These are phyloP conservation scores for Protomyces macrosporus DNA, from an alignment of 1,139 yeast species.

Conservation along the genomic window DNA sequence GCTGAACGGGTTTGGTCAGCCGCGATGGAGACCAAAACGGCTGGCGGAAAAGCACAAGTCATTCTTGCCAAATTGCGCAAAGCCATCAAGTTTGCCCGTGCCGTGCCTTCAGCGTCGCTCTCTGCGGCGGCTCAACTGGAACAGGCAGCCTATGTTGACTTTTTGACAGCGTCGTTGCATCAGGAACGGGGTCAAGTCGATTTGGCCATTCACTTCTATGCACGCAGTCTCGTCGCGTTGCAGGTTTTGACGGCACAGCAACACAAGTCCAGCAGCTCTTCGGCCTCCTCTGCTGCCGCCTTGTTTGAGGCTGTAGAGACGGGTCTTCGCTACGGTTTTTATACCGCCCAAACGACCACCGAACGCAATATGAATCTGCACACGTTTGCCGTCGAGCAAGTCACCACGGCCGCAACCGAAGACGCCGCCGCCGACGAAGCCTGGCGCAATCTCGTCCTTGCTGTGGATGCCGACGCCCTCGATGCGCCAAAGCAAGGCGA, in stretches of 20 bases:
- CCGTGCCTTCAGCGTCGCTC: neutral
- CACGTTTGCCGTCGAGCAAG: conserved; percentile 11
- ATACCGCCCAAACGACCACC: conserved; percentile 1
- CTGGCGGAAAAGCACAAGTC: conserved; percentile 1
- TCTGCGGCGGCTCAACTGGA: neutral
- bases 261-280: neutral
- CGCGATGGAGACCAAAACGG: conserved; percentile 15
- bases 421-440: neutral
- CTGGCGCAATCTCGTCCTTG: conserved; percentile 5
- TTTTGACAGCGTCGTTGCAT: neutral
- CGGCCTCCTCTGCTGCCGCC: neutral
- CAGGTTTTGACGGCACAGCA: neutral
- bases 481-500: neutral
- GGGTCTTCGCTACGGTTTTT: conserved; percentile 7
- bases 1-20: conserved; percentile 20
- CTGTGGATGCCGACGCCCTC: conserved; percentile 2
- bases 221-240: conserved; percentile 15
- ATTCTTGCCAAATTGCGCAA: conserved; percentile 15
- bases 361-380: conserved; percentile 16
- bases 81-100: conserved; percentile 5
- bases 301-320: conserved; percentile 19
- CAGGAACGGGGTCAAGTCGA: conserved; percentile 12
- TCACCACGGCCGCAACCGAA: neutral
- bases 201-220: conserved; percentile 5
- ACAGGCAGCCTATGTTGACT: conserved; percentile 1